A percentile compares a stretch with the other conserved stretches of the same genome.
Evolutionary conservation across 176 grass and related monocot genomes (phyloP).

Genomic region (Tillandsia leiboldiana): DNA sequence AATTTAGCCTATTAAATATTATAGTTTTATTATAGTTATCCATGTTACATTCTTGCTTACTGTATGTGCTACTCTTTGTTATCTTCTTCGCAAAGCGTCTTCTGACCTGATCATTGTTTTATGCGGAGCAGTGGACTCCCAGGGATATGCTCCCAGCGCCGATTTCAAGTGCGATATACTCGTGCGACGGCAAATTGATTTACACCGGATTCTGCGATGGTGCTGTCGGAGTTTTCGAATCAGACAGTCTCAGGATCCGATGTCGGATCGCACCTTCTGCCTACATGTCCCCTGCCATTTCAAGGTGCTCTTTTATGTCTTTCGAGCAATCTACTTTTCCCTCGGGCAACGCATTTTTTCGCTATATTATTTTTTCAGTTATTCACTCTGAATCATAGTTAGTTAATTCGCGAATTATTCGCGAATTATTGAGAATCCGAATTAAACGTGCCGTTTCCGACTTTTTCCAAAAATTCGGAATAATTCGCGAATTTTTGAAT

Average conservation of each 20-base stretch:
- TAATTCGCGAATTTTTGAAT: no score
- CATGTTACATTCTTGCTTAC: background rate
- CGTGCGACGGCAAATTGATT: constrained; percentile 69
- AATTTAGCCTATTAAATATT: no score
- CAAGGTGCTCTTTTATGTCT: constrained; percentile 29
- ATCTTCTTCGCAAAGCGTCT: background rate
- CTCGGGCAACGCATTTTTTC: background rate
- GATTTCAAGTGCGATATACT: constrained; percentile 95
- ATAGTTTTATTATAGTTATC: background rate
- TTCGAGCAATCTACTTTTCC: background rate
- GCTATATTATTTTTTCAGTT: background rate
- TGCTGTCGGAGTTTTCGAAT: constrained; percentile 93
- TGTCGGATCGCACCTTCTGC: constrained; percentile 82
- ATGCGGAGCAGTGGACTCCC: constrained; percentile 61
- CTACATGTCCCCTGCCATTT: constrained; percentile 72
- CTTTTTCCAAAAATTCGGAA: no score
- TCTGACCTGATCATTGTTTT: background rate
- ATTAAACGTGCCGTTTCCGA: no score
- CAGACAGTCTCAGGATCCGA: constrained; percentile 56
- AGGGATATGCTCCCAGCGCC: constrained; percentile 73
- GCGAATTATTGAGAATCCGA: no score
- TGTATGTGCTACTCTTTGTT: background rate
- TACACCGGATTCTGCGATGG: constrained; percentile 86
- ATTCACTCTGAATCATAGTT: no score
- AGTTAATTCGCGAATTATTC: no score